Base-by-base conservation (phyloP, 306 rosid genomes). In the Citrullus mucosospermus region DNA sequence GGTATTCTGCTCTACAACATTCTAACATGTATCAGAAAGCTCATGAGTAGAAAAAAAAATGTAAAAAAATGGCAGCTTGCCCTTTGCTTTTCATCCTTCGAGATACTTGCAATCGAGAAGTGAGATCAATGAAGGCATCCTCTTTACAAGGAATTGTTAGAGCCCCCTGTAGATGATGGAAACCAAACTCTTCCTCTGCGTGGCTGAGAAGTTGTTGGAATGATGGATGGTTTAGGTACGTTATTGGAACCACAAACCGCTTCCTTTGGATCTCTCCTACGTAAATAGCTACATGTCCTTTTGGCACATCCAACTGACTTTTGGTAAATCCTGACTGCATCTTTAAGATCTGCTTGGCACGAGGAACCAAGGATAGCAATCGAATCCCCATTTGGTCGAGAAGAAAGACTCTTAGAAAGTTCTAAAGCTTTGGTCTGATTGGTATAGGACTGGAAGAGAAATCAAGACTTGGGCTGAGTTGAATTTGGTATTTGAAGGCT, bases 141-240 rank as follows among this genome's bases (percentile, higher is more conserved):
- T 85, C 84, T 8, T 67, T 65, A 85, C 89, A 88, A 6, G 89
- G 89, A 76, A 85, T 88, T 28, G 83, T 84, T 22, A 88, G 86
- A 58, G 86, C 89, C 25, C 89, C 89, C 77, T 63, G 84, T 36
- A 82, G 89, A 78, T 88, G 86, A 76, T 63, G 34, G 80, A 82
- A 85, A 0, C 89, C 91, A 36, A 85, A 85, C 79, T 88, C 88
- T 71, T 85, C 83, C 86, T 85, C 86, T 0, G 84, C 83, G 43
- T 71, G 75, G 25, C 14, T 34, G 32, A 75, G 78, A 5, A 75
- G 78, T 82, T 85, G 60, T 72, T 80, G 65, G 65, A 75, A 75
- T 36, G 50, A 75, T 4, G 78, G 78, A 75, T 75, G 78, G 51
- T 75, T 54, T 75, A 88, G 60, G 67, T 78, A 57, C 48, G 88